Evolutionary conservation across 345 rosid species (phyloP), one percentile per base, ranked within the genome.

Genomic region (Mercurialis annua): DNA sequence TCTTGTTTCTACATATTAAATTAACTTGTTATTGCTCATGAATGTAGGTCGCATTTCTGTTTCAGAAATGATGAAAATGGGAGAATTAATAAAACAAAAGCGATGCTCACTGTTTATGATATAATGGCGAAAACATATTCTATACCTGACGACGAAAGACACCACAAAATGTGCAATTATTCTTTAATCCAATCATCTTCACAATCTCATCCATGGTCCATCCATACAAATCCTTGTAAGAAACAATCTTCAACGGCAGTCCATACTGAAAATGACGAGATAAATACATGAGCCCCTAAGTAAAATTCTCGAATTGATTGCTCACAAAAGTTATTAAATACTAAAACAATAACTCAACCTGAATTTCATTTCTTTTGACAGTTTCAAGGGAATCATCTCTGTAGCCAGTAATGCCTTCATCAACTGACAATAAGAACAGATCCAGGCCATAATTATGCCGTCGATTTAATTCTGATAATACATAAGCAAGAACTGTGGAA

Each of bases 171-270:
- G 97, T 90, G 83, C 98, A 93, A 62, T 90, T 93, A 69, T 93
- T 93, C 85, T 93, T 93, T 54, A 93, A 55, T 57, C 97, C 97
- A 18, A 93, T 93, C 88, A 89, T 84, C 81, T 87, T 89, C 48
- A 93, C 98, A 73, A 93, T 90, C 75, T 93, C 98, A 58, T 93
- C 98, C 98, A 90, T 93, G 1, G 98, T 93, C 98, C 98, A 90
- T 73, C 98, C 98, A 77, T 93, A 93, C 51, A 93, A 80, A 75
- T 93, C 97, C 85, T 90, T 90, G 85, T 93, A 93, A 15, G 98
- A 90, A 71, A 91, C 87, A 59, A 90, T 86, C 82, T 87, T 78
- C 26, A 93, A 83, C 6, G 98, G 97, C 72, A 93, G 75, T 6
- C 88, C 96, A 81, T 93, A 93, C 98, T 93, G 77, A 38, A 40